phyloP scores from a whole-genome alignment of 2,329 filamentous ascomycete species.

The Colletotrichum orbiculare region DNA sequence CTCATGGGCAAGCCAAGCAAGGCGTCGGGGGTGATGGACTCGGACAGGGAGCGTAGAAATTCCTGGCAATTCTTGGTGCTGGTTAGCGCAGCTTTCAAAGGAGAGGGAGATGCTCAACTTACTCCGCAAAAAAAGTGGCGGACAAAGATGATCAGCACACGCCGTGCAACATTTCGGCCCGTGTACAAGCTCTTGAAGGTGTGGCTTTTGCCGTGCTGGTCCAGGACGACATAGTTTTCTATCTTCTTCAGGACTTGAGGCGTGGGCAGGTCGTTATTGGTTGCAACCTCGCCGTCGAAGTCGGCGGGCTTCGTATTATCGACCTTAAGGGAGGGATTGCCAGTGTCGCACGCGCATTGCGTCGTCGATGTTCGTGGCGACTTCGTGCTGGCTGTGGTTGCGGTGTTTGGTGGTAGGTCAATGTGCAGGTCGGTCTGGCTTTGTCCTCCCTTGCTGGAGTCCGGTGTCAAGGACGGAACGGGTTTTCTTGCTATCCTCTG shows the following conservation, averaged over 20 bases:
- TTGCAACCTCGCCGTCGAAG: slow-evolving; percentile 67
- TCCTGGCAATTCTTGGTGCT: slow-evolving; percentile 78
- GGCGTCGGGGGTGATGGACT: slow-evolving; percentile 63
- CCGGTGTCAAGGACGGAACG: slow-evolving; percentile 3
- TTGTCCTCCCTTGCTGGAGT: slow-evolving; percentile 2
- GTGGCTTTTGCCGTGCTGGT: slow-evolving; percentile 67
- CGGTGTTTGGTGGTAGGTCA: slow-evolving; percentile 10
- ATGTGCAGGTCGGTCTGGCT: slow-evolving; percentile 2
- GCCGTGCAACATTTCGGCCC: slow-evolving; percentile 62
- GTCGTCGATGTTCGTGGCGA: slow-evolving; percentile 30
- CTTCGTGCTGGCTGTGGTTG: slow-evolving; percentile 10
- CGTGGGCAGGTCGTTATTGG: slow-evolving; percentile 66
- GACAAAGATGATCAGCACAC: slow-evolving; percentile 78
- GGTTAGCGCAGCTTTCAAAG: slow-evolving; percentile 14
- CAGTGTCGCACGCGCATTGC: slow-evolving; percentile 16
- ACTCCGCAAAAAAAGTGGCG: slow-evolving; percentile 86
- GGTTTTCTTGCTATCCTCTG: background rate
- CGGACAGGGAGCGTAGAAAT: slow-evolving; percentile 72
- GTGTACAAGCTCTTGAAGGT: slow-evolving; percentile 73
- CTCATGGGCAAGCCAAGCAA: slow-evolving; percentile 63
- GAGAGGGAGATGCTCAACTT: slow-evolving; percentile 48
- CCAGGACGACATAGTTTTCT: slow-evolving; percentile 68
- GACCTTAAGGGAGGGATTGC: slow-evolving; percentile 44
- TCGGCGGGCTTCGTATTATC: slow-evolving; percentile 58
- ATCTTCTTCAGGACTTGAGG: slow-evolving; percentile 60